Percentiles rank a stretch among this genome's conserved stretches.
phyloP scores from a whole-genome alignment of 169 alveolate genomes.

The Pseudocohnilembus persalinus region DNA sequence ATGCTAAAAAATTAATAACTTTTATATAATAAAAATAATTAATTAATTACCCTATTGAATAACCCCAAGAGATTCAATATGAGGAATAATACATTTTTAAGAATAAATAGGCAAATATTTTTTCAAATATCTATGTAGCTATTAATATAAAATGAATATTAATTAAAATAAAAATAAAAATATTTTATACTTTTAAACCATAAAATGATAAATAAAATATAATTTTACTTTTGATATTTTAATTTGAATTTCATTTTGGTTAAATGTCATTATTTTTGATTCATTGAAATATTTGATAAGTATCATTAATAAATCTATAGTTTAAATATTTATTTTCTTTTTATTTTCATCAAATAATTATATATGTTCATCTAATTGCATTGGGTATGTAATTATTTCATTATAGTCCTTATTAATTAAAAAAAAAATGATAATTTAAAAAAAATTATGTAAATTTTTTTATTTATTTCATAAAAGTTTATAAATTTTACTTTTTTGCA shows the following conservation, averaged over 20 bases:
- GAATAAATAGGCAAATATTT: slow-evolving; percentile 15
- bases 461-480: not conserved
- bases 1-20: too few species aligned
- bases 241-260: slow-evolving; percentile 2
- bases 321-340: slow-evolving; percentile 13
- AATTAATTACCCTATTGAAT: not conserved
- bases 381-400: not conserved
- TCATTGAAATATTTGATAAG: slow-evolving; percentile 6
- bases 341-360: slow-evolving; percentile 1
- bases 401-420: not conserved
- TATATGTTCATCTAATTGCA: not conserved
- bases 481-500: slow-evolving; percentile 6
- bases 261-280: slow-evolving; percentile 6
- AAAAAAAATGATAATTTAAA: not conserved
- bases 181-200: not conserved
- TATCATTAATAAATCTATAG: slow-evolving; percentile 2
- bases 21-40: not conserved
- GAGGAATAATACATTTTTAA: slow-evolving; percentile 6
- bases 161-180: too few species aligned
- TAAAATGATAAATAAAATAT: not conserved
- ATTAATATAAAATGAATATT: not conserved
- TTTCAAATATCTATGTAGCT: slow-evolving; percentile 24
- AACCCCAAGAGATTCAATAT: not conserved
- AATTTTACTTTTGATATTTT: slow-evolving; percentile 15
- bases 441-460: not conserved